phyloP scores from a whole-genome alignment of 257 asterid species.

The Capsicum pubescens region DNA sequence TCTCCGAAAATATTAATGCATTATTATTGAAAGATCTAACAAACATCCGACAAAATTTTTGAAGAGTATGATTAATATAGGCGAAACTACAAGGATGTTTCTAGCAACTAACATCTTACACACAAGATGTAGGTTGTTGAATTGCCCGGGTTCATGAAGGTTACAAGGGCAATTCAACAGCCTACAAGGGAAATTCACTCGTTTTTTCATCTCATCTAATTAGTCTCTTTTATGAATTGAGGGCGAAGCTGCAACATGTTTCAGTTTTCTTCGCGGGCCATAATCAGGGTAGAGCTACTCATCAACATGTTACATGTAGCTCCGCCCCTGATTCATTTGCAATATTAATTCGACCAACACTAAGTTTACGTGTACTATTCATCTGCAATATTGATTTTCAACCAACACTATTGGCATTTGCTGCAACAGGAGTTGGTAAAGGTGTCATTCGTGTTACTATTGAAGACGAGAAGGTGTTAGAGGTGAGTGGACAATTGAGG shows the following conservation, averaged over 20 bases:
- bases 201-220: too few relatives aligned
- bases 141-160: background rate
- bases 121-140: background rate
- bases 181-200: too few relatives aligned
- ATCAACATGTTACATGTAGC: too few relatives aligned
- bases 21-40: background rate
- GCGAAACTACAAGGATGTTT: background rate
- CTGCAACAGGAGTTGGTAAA: constrained; percentile 42
- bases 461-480: constrained; percentile 66
- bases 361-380: background rate
- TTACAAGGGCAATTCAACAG: background rate
- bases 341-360: background rate
- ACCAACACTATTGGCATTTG: background rate
- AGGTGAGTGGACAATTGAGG: constrained; percentile 62
- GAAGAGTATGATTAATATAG: background rate
- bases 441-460: constrained; percentile 48
- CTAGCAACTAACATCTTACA: background rate
- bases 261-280: background rate
- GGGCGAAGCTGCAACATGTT: background rate
- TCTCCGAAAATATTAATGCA: background rate
- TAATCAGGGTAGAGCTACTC: background rate
- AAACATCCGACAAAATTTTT: background rate
- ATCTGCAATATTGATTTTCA: background rate
- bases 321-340: background rate
- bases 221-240: too few relatives aligned